Conservation (phyloP, 768 basidiomycete genomes). For the Dacryopinax primogenitus region DNA sequence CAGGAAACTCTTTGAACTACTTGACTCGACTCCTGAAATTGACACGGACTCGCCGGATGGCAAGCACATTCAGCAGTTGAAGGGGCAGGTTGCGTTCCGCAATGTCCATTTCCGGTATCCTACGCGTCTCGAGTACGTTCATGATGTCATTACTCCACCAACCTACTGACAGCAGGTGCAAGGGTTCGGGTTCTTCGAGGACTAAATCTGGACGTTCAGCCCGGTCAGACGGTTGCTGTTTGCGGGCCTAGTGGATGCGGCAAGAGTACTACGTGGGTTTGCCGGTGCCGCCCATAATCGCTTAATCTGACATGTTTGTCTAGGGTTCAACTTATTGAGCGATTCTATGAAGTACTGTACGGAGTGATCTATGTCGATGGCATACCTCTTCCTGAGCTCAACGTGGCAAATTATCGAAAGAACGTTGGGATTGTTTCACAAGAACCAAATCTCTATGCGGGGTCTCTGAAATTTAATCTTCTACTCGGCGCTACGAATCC, state of each 20-base stretch:
- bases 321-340: conserved; percentile 69
- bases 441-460: conserved; percentile 40
- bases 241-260: conserved; percentile 69
- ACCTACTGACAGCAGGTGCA: too few species aligned
- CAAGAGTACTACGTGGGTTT: conserved; percentile 32
- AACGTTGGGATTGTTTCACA: conserved; percentile 35
- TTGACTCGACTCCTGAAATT: conserved; percentile 27
- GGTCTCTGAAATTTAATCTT: conserved; percentile 33
- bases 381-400: conserved; percentile 28
- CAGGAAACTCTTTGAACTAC: conserved; percentile 25
- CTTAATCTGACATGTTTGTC: too few species aligned
- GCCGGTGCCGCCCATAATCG: too few species aligned
- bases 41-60: conserved; percentile 30
- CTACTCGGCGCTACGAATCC: conserved; percentile 52
- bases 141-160: too few species aligned
- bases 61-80: conserved; percentile 22
- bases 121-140: conserved; percentile 26
- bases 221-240: conserved; percentile 67
- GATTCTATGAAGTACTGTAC: conserved; percentile 73
- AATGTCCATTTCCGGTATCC: conserved; percentile 31
- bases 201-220: conserved; percentile 45
- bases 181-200: conserved; percentile 25
- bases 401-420: conserved; percentile 29
- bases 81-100: conserved; percentile 27
- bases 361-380: conserved; percentile 46